Conservation (phyloP, 805 yeast species). For the Teunomyces lycoperdinae region DNA sequence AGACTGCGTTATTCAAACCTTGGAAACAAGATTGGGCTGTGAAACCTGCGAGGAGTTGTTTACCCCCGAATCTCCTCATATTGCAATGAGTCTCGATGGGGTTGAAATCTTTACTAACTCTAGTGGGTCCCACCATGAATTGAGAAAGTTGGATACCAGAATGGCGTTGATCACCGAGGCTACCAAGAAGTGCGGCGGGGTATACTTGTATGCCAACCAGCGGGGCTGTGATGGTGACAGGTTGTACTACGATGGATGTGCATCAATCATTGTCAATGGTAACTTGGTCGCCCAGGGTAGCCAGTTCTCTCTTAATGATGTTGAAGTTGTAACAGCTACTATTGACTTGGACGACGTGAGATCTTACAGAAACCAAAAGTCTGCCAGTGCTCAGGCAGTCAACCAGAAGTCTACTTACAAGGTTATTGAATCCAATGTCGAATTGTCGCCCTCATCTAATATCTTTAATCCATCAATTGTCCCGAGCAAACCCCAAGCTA, state of each 20-base stretch:
- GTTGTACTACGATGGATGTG: constrained; percentile 95
- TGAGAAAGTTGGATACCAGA: constrained; percentile 83
- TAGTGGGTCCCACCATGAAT: constrained; percentile 96
- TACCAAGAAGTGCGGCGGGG: constrained; percentile 94
- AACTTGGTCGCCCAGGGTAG: constrained; percentile 87
- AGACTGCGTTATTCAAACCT: constrained; percentile 81
- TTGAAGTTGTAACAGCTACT: constrained; percentile 94
- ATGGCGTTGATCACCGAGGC: constrained; percentile 86
- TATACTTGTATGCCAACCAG: constrained; percentile 90
- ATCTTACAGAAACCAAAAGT: constrained; percentile 69
- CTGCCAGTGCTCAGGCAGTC: constrained; percentile 74
- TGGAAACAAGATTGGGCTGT: constrained; percentile 90
- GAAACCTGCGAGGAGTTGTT: constrained; percentile 98
- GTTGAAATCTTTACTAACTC: constrained; percentile 97
- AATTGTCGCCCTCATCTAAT: constrained; percentile 58
- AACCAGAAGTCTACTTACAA: constrained; percentile 43
- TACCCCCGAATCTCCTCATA: constrained; percentile 95
- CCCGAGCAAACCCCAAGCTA: constrained; percentile 53
- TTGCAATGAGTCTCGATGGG: constrained; percentile 88
- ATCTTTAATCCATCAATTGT: constrained; percentile 58
- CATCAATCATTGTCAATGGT: constrained; percentile 90
- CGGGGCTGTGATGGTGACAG: constrained; percentile 99
- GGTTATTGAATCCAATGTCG: constrained; percentile 59
- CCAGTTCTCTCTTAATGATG: constrained; percentile 87
- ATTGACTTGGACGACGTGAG: constrained; percentile 91